phyloP scores from a whole-genome alignment of 1,139 yeast genomes.

The Saccharomycopsis hybrid region DNA sequence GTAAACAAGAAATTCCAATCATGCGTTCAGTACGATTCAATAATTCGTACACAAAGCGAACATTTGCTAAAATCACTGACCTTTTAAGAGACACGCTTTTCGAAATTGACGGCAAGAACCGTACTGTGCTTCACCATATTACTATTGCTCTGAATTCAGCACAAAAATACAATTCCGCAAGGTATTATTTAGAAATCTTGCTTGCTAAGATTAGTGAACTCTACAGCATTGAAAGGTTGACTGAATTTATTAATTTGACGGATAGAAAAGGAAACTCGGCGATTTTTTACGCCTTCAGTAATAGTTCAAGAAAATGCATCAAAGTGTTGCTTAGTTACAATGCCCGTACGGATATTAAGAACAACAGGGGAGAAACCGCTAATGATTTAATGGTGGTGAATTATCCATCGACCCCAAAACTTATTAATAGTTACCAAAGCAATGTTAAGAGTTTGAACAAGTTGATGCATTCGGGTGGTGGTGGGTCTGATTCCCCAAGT shows the following conservation, averaged over 20 bases:
- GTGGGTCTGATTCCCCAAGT: constrained; percentile 28
- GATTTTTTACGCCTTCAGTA: constrained; percentile 71
- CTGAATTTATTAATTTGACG: constrained; percentile 61
- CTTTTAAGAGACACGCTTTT: constrained; percentile 57
- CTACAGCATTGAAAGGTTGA: constrained; percentile 43
- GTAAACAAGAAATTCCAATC: constrained; percentile 77
- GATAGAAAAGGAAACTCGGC: constrained; percentile 87
- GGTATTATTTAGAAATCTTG: constrained; percentile 74
- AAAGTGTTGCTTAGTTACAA: constrained; percentile 66
- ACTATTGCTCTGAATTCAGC: constrained; percentile 44
- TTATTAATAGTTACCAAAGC: constrained; percentile 33
- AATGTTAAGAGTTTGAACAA: constrained; percentile 3
- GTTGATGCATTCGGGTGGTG: constrained; percentile 31
- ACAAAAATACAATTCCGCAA: constrained; percentile 61
- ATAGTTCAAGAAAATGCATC: constrained; percentile 69
- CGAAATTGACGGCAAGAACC: constrained; percentile 57
- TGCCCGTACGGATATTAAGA: constrained; percentile 64
- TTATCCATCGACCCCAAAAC: constrained; percentile 15
- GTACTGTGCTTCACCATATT: constrained; percentile 81
- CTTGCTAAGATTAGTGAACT: constrained; percentile 65
- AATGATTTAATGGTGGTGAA: constrained; percentile 47
- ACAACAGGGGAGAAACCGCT: constrained; percentile 66
- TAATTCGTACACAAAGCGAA: constrained; percentile 75
- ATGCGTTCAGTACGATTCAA: constrained; percentile 81
- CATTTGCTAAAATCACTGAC: constrained; percentile 71